phyloP scores from a whole-genome alignment of 345 rosid species.

The Eucalyptus sp. region DNA sequence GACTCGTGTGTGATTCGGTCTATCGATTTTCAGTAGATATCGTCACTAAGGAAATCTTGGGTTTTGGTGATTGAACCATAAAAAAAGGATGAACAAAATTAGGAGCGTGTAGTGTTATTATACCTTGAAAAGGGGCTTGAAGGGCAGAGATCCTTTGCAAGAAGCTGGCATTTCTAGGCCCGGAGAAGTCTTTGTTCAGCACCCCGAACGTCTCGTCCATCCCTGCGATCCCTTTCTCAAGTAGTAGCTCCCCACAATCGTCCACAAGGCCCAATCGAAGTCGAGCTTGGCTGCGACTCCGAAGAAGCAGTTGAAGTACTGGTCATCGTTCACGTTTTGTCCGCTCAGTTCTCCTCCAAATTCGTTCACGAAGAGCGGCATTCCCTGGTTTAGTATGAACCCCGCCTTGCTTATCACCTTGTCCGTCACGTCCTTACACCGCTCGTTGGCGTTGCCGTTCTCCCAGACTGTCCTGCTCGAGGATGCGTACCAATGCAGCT shows the following conservation, averaged over 20 bases:
- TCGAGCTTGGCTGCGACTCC: slow-evolving; percentile 63
- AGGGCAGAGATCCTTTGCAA: slow-evolving; percentile 42
- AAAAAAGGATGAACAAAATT: no score
- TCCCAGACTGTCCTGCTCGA: slow-evolving; percentile 52
- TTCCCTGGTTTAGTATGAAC: slow-evolving; percentile 35
- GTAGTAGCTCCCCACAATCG: slow-evolving; percentile 67
- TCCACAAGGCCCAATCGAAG: slow-evolving; percentile 82
- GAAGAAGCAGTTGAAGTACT: slow-evolving; percentile 61
- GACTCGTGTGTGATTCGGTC: no score
- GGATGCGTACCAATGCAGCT: slow-evolving; percentile 70
- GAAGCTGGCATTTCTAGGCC: slow-evolving; percentile 42
- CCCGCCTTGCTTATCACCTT: slow-evolving; percentile 37
- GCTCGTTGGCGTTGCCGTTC: slow-evolving; percentile 49
- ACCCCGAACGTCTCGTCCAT: slow-evolving; percentile 51
- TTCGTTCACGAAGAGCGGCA: slow-evolving; percentile 63
- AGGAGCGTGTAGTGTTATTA: neutral
- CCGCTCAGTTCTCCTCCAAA: slow-evolving; percentile 71
- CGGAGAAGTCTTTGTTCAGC: slow-evolving; percentile 45
- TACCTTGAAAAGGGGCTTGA: slow-evolving; percentile 62
- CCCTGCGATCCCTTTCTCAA: slow-evolving; percentile 51
- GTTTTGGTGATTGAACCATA: no score
- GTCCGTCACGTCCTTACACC: slow-evolving; percentile 36
- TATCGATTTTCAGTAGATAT: no score
- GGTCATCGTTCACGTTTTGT: slow-evolving; percentile 28
- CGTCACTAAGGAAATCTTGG: no score